Base-by-base conservation (phyloP, 345 rosid species). In the Camelina hispida region DNA sequence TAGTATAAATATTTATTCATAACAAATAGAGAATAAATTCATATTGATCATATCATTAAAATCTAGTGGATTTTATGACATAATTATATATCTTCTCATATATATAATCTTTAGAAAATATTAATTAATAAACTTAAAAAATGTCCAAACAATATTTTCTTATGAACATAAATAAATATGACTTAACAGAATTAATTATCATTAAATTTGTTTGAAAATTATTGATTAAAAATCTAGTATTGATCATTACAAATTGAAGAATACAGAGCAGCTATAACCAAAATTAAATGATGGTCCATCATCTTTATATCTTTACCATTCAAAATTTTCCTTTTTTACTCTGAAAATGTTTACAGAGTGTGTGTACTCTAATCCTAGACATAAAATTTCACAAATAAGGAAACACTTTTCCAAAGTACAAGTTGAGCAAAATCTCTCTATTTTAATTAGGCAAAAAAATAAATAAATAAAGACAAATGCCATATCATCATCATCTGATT, bases 401-500 rank as follows among this genome's bases (percentile, higher is more conserved):
- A 69, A 69, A 62, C 70, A 62, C 44, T 62, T 68, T 61, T 35
- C 75, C 23, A 32, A 58, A 68, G 64, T 9, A 69, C 51, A 69
- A 77, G 60, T 77, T 69, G 75, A 62, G 17, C 59, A 55, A 55
- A 1, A 5, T 9, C 42, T 2, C 23, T 7, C 28, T 35, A 42
- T 40, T 52, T 17, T 53, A 4, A 4, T 7, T 4, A 56, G 9
- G n/a, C 37, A 38, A 38, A 38, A 0, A 10, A 38, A 38, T 10
- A 9, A 4, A 38, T 38, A 38, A 43, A 68, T 17, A 23, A 9
- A 59, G 42, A 35, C 25, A 66, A 32, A 48, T 16, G 16, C 32
- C 53, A 75, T 43, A 57, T 50, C 66, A 37, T 32, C 11, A 16
- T 30, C 83, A 16, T 4, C 58, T 83, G 65, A 81, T 89, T 69